These are phyloP conservation scores for Amphibolis antarctica DNA, from an alignment of 106 monocot species.

Conservation along the genomic window DNA sequence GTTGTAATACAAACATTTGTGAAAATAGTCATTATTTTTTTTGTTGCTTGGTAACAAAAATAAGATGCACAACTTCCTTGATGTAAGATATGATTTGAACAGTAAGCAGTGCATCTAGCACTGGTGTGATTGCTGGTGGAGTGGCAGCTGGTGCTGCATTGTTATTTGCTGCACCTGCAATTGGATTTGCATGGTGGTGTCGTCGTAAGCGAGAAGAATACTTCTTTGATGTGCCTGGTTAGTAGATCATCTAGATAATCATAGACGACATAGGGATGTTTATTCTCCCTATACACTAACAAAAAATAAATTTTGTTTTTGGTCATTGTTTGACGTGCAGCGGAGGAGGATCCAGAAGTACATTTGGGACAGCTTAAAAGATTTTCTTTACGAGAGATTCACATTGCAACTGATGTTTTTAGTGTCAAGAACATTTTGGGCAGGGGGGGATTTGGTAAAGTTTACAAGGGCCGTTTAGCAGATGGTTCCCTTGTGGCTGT, in stretches of 20 bases:
- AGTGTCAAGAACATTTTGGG: conserved; percentile 32
- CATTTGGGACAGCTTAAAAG: conserved; percentile 34
- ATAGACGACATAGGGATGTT: too few species aligned
- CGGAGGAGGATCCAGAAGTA: conserved; percentile 34
- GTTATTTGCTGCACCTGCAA: conserved; percentile 32
- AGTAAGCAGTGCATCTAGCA: conserved; percentile 23
- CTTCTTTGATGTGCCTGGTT: conserved; percentile 41
- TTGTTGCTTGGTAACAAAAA: too few species aligned
- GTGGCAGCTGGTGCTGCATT: conserved; percentile 40
- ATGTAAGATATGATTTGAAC: too few species aligned
- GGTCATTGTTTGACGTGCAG: conserved; percentile 5
- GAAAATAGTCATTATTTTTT: too few species aligned
- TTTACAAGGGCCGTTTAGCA: conserved; percentile 55
- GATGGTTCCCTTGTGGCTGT: conserved; percentile 43
- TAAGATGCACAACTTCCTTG: too few species aligned
- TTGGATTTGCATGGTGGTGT: conserved; percentile 40
- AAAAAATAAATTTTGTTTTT: too few species aligned
- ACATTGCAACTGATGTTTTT: conserved; percentile 32
- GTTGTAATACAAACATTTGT: too few species aligned
- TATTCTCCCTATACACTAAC: too few species aligned
- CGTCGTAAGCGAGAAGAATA: conserved; percentile 27
- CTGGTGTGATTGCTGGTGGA: conserved; percentile 35
- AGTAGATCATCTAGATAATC: conserved; percentile 1
- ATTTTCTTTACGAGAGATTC: conserved; percentile 29
- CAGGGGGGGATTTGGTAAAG: conserved; percentile 62